These are phyloP conservation scores for Sporothrix globosa DNA, from an alignment of 2,329 filamentous ascomycete species.

Conservation along the genomic window DNA sequence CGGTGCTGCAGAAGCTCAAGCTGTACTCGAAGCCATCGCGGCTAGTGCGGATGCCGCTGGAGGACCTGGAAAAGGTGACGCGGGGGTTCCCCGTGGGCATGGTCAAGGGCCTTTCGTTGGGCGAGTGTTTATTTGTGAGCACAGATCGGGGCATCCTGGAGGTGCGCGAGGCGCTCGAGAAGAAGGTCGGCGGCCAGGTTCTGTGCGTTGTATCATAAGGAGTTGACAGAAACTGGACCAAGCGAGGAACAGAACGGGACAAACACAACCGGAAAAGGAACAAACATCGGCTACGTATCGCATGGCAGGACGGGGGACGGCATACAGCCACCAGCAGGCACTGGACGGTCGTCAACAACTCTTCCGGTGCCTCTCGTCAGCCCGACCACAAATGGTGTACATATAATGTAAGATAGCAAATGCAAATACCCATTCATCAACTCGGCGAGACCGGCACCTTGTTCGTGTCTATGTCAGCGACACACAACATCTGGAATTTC, in stretches of 20 bases:
- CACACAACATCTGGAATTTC: not conserved
- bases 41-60: slow-evolving; percentile 66
- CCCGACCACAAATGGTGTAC: slow-evolving; percentile 4
- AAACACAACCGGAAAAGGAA: slow-evolving; percentile 4
- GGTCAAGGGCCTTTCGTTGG: slow-evolving; percentile 73
- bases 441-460: not conserved
- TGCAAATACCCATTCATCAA: slow-evolving; percentile 26
- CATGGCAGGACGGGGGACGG: not conserved
- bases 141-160: slow-evolving; percentile 81
- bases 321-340: not conserved
- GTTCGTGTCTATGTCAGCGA: not conserved
- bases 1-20: slow-evolving; percentile 70
- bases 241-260: not conserved
- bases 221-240: not conserved
- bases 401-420: slow-evolving; percentile 29
- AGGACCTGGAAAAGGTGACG: slow-evolving; percentile 65
- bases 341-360: not conserved
- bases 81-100: slow-evolving; percentile 71
- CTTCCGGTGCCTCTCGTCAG: not conserved
- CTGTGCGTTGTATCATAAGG: slow-evolving; percentile 58
- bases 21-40: slow-evolving; percentile 76
- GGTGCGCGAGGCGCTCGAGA: slow-evolving; percentile 77
- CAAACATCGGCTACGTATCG: not conserved
- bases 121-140: slow-evolving; percentile 79
- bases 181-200: slow-evolving; percentile 77